Evolutionary conservation across 2,329 filamentous ascomycete genomes (phyloP), one percentile per base, ranked within the genome.

Genomic region (Chaetomiaceae sp.): DNA sequence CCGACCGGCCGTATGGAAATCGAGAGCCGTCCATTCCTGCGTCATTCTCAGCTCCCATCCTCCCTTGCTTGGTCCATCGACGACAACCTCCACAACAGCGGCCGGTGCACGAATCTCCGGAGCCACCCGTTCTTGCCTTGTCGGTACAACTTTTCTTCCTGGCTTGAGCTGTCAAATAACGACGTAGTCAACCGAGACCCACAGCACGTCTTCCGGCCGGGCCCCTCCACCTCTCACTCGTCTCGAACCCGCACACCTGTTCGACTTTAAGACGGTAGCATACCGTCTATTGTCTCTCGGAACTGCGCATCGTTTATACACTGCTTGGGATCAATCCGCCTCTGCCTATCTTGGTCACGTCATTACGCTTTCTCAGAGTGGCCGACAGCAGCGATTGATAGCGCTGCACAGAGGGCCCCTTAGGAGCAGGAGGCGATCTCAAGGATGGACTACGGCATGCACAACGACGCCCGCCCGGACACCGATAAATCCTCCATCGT

Each of bases 381-480:
- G 49, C 21, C 25, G 36, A 45, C 38, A 36, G 50, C 16, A 40
- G 44, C 34, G 36, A 51, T 37, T 43, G 53, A 48, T 47, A 43
- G 46, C 51, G 46, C 55, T 48, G 49, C 37, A 48, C 36, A 51
- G 54, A 45, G 44, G n/a, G 40, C 20, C 30, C 29, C n/a, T 20
- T 43, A 45, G 21, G 5, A 2, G 56, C 55, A 48, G 46, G 46
- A 20, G 53, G 53, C 45, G 54, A 42, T 37, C 37, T 54, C 58
- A 64, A n/a, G 57, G 43, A 69, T 68, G 66, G 67, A 69, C 55
- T 62, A 58, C 69, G 76, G 76, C 67, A 71, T 69, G 65, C 73
- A 74, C 65, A 77, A 77, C 64, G 76, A 76, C 61, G 70, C 72
- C 64, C 77, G 74, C 65, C 76, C 75, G 62, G 78, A 82, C 65